Base-by-base conservation (phyloP, 306 rosid species). In the Cicer arietinum region DNA sequence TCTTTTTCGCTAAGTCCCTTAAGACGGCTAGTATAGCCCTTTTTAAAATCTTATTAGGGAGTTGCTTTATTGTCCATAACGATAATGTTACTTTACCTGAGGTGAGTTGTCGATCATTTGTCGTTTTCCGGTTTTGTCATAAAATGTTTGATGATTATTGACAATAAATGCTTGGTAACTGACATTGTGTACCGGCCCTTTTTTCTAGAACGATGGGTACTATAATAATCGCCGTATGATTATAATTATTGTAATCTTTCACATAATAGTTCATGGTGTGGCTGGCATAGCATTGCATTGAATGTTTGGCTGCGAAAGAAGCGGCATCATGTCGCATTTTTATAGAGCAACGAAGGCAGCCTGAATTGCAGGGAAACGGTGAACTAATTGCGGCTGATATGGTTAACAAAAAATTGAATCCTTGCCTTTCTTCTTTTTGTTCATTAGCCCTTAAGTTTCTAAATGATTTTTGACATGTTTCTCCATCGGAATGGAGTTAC, bases 401-500 rank as follows among this genome's bases (percentile, higher is more conserved):
- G 47, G 80, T 54, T 25, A 51, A 42, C n/a, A 43, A 7, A 44
- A 44, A 8, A 25, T 20, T 66, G 10, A 20, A 52, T 52, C 56
- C 35, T 5, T 1, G 18, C 7, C 39, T 41, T 13, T 37, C 63
- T 47, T 71, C 20, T 7, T 43, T 76, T 44, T 12, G 63, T 76
- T 14, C 40, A 6, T 11, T 42, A 25, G 30, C 35, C 41, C 48
- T 66, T 8, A 1, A 8, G 10, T 54, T 54, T 66, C 10, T 53
- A 16, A 76, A 2, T 57, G 51, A 40, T 56, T 54, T 77, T 76
- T 76, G 71, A 16, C 61, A 48, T 13, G 30, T 16, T 14, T 41
- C 71, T 25, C 51, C 40, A 16, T 48, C 79, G 17, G 16, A 61
- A 37, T 39, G 41, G 18, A 75, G 56, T 12, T 66, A 37, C 43